Evolutionary conservation across 164 flowering plant species (phyloP).

Genomic region (Magnolia officinalis): DNA sequence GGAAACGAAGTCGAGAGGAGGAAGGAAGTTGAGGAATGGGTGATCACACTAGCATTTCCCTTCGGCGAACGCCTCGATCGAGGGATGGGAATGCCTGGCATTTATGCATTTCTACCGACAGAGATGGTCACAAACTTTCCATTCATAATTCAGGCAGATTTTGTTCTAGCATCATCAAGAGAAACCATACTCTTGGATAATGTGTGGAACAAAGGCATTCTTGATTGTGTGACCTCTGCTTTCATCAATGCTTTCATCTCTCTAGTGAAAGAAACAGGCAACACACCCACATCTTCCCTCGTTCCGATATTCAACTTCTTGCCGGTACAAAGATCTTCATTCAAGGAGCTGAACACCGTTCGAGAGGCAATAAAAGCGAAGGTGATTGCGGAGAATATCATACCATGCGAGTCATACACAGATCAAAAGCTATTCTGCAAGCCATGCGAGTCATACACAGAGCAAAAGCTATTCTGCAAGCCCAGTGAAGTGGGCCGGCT

Average conservation of each 20-base stretch:
- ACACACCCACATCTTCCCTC: constrained; percentile 11
- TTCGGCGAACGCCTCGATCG: constrained; percentile 32
- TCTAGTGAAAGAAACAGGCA: constrained; percentile 12
- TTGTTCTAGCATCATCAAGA: constrained; percentile 51
- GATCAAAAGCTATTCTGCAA: constrained; percentile 17
- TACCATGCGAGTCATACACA: constrained; percentile 23
- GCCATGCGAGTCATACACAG: constrained; percentile 21
- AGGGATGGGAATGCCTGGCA: constrained; percentile 42
- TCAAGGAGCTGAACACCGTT: constrained; percentile 13
- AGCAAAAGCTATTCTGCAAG: constrained; percentile 20
- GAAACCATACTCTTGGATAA: constrained; percentile 47
- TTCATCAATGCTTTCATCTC: constrained; percentile 27
- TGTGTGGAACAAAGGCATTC: constrained; percentile 47
- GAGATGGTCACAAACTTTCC: constrained; percentile 66
- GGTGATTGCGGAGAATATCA: constrained; percentile 12
- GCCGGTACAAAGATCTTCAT: constrained; percentile 17
- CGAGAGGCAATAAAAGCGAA: constrained; percentile 18
- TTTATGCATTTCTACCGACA: constrained; percentile 63
- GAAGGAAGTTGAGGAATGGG: constrained; percentile 48
- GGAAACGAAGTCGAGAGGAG: constrained; percentile 39
- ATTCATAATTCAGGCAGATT: constrained; percentile 61
- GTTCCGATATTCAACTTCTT: constrained; percentile 16
- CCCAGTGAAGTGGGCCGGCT: constrained; percentile 27
- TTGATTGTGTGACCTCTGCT: constrained; percentile 23
- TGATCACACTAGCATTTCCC: constrained; percentile 59